Conservation (phyloP, 1,284 basidiomycete species). For the Trichosporon sp. region DNA sequence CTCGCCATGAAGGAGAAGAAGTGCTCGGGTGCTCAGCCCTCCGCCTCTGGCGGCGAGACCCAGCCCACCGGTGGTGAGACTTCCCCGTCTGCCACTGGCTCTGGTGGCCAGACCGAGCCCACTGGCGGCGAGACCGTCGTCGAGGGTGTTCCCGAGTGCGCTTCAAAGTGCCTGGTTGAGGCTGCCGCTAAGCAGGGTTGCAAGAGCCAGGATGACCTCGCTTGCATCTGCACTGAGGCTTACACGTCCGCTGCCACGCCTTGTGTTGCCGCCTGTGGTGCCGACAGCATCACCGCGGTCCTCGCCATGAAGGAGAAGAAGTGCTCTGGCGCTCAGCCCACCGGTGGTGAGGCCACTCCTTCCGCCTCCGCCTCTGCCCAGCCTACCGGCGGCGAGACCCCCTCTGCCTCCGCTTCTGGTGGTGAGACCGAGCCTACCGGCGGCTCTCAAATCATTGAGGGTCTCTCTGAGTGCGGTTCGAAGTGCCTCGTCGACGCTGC, state of each 20-base stretch:
- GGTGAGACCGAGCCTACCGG: neutral
- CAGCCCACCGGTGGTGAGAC: neutral
- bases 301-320: neutral
- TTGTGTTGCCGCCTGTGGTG: neutral
- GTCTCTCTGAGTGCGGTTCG: neutral
- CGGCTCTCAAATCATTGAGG: neutral
- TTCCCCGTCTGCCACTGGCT: neutral
- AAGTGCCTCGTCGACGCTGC: constrained; percentile 1
- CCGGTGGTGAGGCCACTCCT: neutral
- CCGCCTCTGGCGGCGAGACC: neutral
- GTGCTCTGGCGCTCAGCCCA: constrained; percentile 1
- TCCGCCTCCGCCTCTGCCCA: neutral
- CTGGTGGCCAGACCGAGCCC: neutral
- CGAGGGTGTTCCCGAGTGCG: neutral
- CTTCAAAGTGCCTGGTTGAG: neutral
- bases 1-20: neutral
- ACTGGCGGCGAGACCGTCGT: neutral
- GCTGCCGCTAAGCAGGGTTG: neutral
- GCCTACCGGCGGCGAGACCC: neutral
- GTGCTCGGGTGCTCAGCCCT: neutral
- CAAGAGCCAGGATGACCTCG: neutral
- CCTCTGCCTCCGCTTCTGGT: neutral
- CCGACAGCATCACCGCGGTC: neutral
- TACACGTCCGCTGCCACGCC: neutral
- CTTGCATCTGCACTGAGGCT: constrained; percentile 4